Percentiles rank a stretch among this genome's conserved stretches.
Conservation (phyloP, 192 early-diverging fungal genomes). For the Backusella liffmaniae region DNA sequence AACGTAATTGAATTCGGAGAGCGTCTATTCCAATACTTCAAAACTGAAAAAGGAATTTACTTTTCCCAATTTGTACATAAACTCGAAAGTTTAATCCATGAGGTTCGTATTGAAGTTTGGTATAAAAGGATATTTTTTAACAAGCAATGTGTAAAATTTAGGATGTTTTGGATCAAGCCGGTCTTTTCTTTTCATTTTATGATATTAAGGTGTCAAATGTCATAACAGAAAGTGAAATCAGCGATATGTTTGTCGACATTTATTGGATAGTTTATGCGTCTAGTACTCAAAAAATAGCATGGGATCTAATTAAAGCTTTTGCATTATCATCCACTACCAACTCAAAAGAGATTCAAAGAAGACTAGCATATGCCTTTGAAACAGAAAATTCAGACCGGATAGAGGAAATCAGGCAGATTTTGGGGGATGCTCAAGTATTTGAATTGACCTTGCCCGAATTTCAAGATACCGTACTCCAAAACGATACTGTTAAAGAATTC, state of each 20-base stretch:
- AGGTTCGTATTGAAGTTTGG: slow-evolving; percentile 73
- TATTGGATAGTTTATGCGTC: slow-evolving; percentile 64
- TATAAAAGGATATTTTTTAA: slow-evolving; percentile 27
- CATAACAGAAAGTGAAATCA: slow-evolving; percentile 74
- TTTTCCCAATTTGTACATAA: slow-evolving; percentile 72
- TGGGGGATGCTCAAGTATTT: not conserved
- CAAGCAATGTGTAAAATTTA: slow-evolving; percentile 36
- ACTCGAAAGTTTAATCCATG: slow-evolving; percentile 61
- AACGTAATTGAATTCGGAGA: slow-evolving; percentile 14
- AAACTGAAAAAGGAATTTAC: slow-evolving; percentile 33
- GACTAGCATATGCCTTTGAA: not conserved
- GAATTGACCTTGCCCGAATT: slow-evolving; percentile 18
- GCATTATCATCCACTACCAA: not conserved
- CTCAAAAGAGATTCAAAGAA: not conserved
- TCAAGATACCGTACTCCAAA: slow-evolving; percentile 75
- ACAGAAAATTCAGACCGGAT: not conserved
- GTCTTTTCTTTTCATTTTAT: slow-evolving; percentile 35
- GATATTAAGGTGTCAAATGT: slow-evolving; percentile 61
- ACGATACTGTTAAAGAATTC: slow-evolving; percentile 75
- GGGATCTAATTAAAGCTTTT: not conserved
- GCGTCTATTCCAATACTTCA: slow-evolving; percentile 19
- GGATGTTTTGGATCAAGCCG: not conserved
- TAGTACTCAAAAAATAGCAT: not conserved
- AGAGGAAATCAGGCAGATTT: not conserved
- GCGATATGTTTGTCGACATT: slow-evolving; percentile 78